A percentile compares a stretch with the other conserved stretches of the same genome.
These are phyloP conservation scores for Vigna mungo DNA, from an alignment of 306 rosid species.

Conservation along the genomic window DNA sequence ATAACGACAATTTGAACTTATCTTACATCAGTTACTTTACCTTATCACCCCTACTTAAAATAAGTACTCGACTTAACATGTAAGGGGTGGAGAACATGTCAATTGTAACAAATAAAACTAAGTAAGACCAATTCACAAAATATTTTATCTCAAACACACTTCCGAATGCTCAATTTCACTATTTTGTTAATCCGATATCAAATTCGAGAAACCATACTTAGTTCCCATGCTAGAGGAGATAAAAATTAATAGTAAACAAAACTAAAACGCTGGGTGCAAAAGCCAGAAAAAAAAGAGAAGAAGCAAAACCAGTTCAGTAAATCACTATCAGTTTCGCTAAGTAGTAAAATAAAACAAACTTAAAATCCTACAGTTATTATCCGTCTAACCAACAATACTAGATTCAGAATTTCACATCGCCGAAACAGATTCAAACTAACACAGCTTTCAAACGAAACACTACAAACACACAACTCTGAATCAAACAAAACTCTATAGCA, in stretches of 20 bases:
- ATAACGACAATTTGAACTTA: background rate
- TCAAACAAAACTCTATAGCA: background rate
- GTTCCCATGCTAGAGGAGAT: background rate
- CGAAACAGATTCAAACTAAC: slow-evolving; percentile 28
- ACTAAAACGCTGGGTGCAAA: background rate
- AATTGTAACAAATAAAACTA: background rate
- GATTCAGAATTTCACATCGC: slow-evolving; percentile 19
- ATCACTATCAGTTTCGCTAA: slow-evolving; percentile 25
- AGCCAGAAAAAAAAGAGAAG: background rate
- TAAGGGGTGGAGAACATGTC: background rate
- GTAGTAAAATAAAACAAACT: slow-evolving; percentile 27
- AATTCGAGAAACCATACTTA: slow-evolving; percentile 31
- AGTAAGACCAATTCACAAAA: slow-evolving; percentile 12
- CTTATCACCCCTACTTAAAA: slow-evolving; percentile 10
- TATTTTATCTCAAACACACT: slow-evolving; percentile 12
- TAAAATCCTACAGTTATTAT: background rate
- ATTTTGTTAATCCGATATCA: background rate
- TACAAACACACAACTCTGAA: background rate
- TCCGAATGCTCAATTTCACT: background rate
- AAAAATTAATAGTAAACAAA: background rate
- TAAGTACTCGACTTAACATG: background rate
- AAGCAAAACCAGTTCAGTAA: slow-evolving; percentile 11
- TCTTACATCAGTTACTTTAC: slow-evolving; percentile 1
- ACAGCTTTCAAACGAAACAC: slow-evolving; percentile 19
- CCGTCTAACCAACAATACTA: slow-evolving; percentile 13